These are phyloP conservation scores for Urtica urens DNA, from an alignment of 306 rosid genomes.

Conservation along the genomic window DNA sequence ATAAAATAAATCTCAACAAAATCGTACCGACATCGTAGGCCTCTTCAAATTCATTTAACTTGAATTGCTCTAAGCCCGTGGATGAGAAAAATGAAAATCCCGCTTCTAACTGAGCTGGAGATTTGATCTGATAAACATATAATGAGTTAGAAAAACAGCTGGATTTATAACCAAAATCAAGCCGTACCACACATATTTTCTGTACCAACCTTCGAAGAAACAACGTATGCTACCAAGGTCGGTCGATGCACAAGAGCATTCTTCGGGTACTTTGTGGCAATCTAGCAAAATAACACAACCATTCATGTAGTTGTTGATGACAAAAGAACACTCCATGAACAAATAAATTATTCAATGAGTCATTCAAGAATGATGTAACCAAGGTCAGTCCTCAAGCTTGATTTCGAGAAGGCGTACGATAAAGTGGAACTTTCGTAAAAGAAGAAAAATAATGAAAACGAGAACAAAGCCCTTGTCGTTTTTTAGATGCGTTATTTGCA, in stretches of 20 bases:
- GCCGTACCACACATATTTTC: not conserved
- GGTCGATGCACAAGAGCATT: conserved; percentile 85
- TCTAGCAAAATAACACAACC: conserved; percentile 50
- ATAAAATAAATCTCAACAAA: no score
- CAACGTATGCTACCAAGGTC: conserved; percentile 40
- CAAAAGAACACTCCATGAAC: no score
- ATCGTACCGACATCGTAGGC: conserved; percentile 87
- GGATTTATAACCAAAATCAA: not conserved
- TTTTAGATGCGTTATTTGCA: no score
- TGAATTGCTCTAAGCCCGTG: conserved; percentile 36
- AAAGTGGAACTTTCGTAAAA: no score
- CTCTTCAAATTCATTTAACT: conserved; percentile 57
- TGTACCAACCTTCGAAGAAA: conserved; percentile 52
- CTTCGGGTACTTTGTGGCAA: conserved; percentile 76
- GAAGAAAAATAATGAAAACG: no score
- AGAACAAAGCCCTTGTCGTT: no score
- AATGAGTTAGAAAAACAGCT: not conserved
- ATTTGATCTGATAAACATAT: conserved; percentile 53
- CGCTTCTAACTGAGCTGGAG: conserved; percentile 77
- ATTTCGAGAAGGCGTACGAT: no score
- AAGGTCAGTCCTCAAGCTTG: no score
- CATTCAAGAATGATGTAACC: no score
- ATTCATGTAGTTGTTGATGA: no score
- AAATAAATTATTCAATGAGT: no score
- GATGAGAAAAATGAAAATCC: conserved; percentile 51